phyloP scores from a whole-genome alignment of 2,329 filamentous ascomycete genomes.

The Chrysoporthe cubensis region DNA sequence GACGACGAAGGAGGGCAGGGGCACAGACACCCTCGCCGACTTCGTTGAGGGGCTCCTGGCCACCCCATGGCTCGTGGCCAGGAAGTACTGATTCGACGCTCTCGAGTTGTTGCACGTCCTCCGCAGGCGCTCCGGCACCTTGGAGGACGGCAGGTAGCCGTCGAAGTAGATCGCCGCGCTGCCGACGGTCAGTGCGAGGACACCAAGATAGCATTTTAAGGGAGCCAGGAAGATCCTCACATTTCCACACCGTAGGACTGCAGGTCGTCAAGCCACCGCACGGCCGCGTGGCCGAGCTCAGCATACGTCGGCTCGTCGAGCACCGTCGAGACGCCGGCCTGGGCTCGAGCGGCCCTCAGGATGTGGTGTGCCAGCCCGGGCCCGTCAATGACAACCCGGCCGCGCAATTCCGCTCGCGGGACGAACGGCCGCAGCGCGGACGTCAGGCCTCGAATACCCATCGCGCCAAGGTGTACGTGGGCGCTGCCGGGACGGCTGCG shows the following conservation, averaged over 20 bases:
- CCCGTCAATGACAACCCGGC: constrained; percentile 34
- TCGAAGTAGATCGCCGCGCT: constrained; percentile 83
- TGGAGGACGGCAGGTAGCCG: constrained; percentile 72
- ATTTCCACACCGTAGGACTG: constrained; percentile 26
- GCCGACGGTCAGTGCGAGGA: constrained; percentile 26
- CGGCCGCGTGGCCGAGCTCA: constrained; percentile 29
- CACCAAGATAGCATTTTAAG: not conserved
- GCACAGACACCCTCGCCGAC: constrained; percentile 32
- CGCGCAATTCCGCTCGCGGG: constrained; percentile 27
- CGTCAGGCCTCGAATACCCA: constrained; percentile 35
- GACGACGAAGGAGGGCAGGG: constrained; percentile 70
- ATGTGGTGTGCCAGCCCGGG: constrained; percentile 35
- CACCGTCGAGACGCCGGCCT: constrained; percentile 19
- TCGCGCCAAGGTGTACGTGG: constrained; percentile 16
- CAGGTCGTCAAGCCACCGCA: constrained; percentile 32
- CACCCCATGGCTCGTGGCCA: constrained; percentile 34
- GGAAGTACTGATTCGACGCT: constrained; percentile 56
- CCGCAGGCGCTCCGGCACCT: constrained; percentile 63
- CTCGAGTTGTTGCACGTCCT: constrained; percentile 63
- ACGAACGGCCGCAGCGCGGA: constrained; percentile 32
- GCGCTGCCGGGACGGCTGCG: too few relatives aligned
- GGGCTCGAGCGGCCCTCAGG: constrained; percentile 28
- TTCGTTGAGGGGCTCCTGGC: not conserved
- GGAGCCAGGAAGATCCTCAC: too few relatives aligned
- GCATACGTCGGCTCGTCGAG: constrained; percentile 32